Conservation (phyloP, 176 grass and related monocot species). For the Olyra latifolia region DNA sequence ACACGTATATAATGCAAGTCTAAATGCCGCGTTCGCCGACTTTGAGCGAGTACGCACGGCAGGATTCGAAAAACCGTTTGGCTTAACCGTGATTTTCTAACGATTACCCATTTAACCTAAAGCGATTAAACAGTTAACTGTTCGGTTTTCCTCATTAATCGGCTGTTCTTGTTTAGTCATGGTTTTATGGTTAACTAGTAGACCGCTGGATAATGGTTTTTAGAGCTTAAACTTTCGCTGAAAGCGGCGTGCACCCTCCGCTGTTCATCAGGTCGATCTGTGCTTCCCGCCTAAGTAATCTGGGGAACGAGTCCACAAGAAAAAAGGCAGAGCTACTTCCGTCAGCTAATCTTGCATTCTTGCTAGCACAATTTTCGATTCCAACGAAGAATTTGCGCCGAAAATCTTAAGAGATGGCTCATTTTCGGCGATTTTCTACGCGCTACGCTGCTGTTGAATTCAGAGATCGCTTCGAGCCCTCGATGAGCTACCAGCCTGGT, state of each 20-base stretch:
- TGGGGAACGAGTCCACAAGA: background rate
- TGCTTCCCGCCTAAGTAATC: conserved; percentile 16
- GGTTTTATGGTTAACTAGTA: too few relatives aligned
- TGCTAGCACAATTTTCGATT: too few relatives aligned
- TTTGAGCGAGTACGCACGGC: background rate
- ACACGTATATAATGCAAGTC: background rate
- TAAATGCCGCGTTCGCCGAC: background rate
- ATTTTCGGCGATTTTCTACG: background rate
- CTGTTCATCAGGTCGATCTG: background rate
- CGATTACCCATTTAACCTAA: too few relatives aligned
- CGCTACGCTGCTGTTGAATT: background rate
- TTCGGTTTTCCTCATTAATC: too few relatives aligned
- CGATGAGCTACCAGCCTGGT: background rate
- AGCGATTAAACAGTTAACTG: too few relatives aligned
- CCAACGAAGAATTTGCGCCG: background rate
- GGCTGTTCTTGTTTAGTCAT: too few relatives aligned
- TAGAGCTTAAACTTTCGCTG: too few relatives aligned
- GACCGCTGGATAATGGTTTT: too few relatives aligned
- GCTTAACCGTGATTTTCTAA: too few relatives aligned
- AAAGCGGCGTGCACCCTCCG: too few relatives aligned
- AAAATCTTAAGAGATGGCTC: background rate
- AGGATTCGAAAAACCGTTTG: too few relatives aligned
- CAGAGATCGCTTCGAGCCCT: background rate
- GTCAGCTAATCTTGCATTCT: too few relatives aligned
- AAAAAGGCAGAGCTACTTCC: background rate